These are phyloP conservation scores for Geosmithia flava DNA, from an alignment of 2,329 filamentous ascomycete genomes.

Conservation along the genomic window DNA sequence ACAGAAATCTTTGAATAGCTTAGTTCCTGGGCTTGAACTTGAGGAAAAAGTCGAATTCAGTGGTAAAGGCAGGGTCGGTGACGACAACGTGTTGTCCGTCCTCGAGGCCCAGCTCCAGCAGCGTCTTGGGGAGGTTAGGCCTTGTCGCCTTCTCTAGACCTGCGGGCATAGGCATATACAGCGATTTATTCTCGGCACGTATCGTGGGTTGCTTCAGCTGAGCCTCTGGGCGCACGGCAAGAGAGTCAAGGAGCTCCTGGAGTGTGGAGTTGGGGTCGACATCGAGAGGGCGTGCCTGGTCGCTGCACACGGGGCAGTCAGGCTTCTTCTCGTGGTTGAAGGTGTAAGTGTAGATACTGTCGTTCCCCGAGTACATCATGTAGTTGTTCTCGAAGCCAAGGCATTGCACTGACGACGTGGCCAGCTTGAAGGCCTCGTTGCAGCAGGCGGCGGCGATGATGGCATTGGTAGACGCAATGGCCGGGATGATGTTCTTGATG, in stretches of 20 bases:
- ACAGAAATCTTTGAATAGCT: not conserved
- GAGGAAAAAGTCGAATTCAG: constrained; percentile 49
- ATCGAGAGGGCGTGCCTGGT: constrained; percentile 61
- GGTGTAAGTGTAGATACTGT: constrained; percentile 92
- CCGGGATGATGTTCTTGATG: constrained; percentile 98
- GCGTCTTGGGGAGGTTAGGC: constrained; percentile 66
- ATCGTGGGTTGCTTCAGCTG: constrained; percentile 92
- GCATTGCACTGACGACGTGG: constrained; percentile 67
- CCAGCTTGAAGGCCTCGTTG: constrained; percentile 94
- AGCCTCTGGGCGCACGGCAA: constrained; percentile 73
- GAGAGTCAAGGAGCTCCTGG: constrained; percentile 71
- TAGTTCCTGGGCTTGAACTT: constrained; percentile 20
- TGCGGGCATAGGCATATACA: constrained; percentile 81
- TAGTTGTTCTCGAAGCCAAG: constrained; percentile 77
- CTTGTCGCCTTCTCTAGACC: constrained; percentile 75
- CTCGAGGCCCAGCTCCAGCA: constrained; percentile 58
- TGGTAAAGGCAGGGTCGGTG: constrained; percentile 80
- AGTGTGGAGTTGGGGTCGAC: constrained; percentile 63
- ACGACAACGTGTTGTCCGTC: constrained; percentile 85
- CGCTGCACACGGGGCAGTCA: constrained; percentile 90
- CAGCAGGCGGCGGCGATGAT: constrained; percentile 93
- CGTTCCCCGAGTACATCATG: constrained; percentile 99
- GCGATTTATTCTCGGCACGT: constrained; percentile 62
- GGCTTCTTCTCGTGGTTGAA: constrained; percentile 90
- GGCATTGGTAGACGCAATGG: constrained; percentile 94